phyloP scores from a whole-genome alignment of 2,329 filamentous ascomycete species.

The Claviceps sp. region DNA sequence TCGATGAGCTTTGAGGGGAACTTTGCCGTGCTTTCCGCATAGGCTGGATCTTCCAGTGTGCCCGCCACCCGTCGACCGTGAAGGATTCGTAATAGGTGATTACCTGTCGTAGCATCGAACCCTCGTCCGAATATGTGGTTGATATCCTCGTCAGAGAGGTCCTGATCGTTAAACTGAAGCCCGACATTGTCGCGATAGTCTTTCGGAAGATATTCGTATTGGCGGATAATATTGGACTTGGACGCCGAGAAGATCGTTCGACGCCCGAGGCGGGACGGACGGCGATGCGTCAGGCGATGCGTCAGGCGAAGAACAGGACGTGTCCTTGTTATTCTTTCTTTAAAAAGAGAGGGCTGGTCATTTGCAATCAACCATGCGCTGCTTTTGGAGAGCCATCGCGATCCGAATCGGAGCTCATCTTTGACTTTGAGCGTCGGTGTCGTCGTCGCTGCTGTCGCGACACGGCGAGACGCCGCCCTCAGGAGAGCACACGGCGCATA shows the following conservation, averaged over 20 bases:
- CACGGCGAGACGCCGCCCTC: constrained; percentile 14
- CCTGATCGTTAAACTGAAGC: constrained; percentile 35
- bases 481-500: constrained; percentile 18
- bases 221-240: constrained; percentile 26
- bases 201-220: constrained; percentile 44
- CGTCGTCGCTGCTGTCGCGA: constrained; percentile 1
- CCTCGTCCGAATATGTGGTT: constrained; percentile 35
- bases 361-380: not conserved
- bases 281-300: not conserved
- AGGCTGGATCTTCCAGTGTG: constrained; percentile 45
- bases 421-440: not conserved
- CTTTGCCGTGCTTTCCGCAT: constrained; percentile 31
- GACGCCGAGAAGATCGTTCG: constrained; percentile 22
- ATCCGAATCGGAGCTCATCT: not conserved
- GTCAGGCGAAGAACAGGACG: not conserved
- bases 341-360: not conserved
- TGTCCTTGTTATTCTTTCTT: constrained; percentile 3
- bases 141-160: constrained; percentile 35
- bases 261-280: constrained; percentile 9
- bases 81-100: constrained; percentile 41
- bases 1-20: constrained; percentile 29
- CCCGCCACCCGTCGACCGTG: constrained; percentile 52
- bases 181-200: constrained; percentile 43
- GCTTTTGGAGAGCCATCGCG: constrained; percentile 8
- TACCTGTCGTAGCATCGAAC: constrained; percentile 31